Base-by-base conservation (phyloP, 176 grass and related monocot genomes). In the Lolium perenne region DNA sequence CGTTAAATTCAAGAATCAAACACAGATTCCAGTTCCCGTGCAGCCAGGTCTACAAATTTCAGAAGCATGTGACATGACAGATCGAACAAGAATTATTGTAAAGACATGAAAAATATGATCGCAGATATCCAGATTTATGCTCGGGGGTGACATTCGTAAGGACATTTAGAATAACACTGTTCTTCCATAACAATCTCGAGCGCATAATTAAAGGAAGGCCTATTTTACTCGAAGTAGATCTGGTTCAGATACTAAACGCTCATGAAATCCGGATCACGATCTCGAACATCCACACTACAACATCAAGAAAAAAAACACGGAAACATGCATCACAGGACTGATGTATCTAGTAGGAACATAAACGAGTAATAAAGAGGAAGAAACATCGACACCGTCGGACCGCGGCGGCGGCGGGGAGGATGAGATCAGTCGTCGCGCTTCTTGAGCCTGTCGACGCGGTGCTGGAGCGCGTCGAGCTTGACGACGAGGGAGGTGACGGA, bases 391-490 rank as follows among this genome's bases (percentile, higher is more conserved):
- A 81, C 78, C 78, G 76, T 46, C n/a, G n/a, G n/a, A n/a, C n/a
- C n/a, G n/a, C n/a, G n/a, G n/a, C n/a, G n/a, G n/a, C n/a, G n/a
- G n/a, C n/a, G n/a, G n/a, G n/a, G n/a, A n/a, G n/a, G n/a, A n/a
- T 1, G 8, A 3, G 60, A 71, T 90, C 88, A 97, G 62, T 97
- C 93, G 54, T 92, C 89, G 47, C 93, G 91, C 88, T 98, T 98
- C 88, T 93, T 98, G 78, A 94, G 88, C 86, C 92, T 93, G 8
- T 90, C 82, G 77, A 98, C 38, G 72, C 95, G 93, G 77, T 95
- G 85, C 85, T 95, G 90, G 69, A 94, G 84, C 69, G 86, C 66
- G 16, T 95, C 88, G 86, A 98, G 84, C 85, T 86, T 92, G 83
- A 92, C 86, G 86, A 95, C 89, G 21, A 95, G 93, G 38, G 74